Evolutionary conservation across 495 filamentous ascomycete species (phyloP), one percentile per base, ranked within the genome.

Genomic region (Talaromyces thailandensis): DNA sequence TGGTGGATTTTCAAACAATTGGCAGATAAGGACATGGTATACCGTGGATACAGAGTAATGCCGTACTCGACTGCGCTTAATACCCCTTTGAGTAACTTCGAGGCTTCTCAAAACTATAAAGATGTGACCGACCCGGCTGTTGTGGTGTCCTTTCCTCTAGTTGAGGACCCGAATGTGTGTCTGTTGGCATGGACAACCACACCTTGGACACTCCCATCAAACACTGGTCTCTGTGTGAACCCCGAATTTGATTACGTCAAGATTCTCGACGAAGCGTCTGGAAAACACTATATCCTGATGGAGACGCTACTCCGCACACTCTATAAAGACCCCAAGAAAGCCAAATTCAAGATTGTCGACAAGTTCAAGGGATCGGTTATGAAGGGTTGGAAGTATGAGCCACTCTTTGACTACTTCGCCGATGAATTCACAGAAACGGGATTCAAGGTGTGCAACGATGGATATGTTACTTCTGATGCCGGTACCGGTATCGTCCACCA

Each of bases 1-100:
- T 98, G 93, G 93, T 97, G 93, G 93, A 88, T 95, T 48, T 96
- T 96, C 81, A 94, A 93, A 74, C 85, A 93, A 69, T 81, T 98
- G 23, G 93, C 88, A 69, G 89, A 94, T 68, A 96, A 96, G 76
- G 89, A 84, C 28, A 81, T 86, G 48, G 91, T 96, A 40, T 98
- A 98, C 71, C 86, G 88, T 63, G 92, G 92, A 28, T 90, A 92
- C 72, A 83, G 84, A 62, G 91, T 98, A 62, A 95, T 98, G 91
- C 93, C 93, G 14, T 98, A 92, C 72, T 96, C 92, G 12, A 98
- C 92, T 0, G 91, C 89, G 7, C 84, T 96, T 69, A 92, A 86
- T 60, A 96, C 93, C 8, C 89, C 92, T 6, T 81, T 96, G 50
- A 93, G 90, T 74, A 96, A 97, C 73, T 96, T 96, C 67, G 93